These are phyloP conservation scores for Fusarium sp. DNA, from an alignment of 2,329 filamentous ascomycete species.

Conservation along the genomic window DNA sequence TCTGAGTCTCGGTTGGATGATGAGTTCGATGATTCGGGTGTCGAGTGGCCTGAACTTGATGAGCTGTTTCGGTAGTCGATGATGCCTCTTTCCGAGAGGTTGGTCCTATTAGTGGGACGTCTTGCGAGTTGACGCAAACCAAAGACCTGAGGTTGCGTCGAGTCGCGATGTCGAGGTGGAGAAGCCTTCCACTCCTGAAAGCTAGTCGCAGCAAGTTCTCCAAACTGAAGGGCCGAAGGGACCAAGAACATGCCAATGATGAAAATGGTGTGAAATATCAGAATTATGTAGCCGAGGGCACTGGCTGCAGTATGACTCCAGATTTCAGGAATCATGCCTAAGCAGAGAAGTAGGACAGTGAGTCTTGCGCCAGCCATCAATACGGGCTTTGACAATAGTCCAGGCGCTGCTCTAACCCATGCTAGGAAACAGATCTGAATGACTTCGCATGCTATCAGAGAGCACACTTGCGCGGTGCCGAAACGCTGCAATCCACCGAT, in stretches of 20 bases:
- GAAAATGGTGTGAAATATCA: constrained; percentile 73
- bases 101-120: constrained; percentile 40
- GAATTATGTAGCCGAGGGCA: constrained; percentile 76
- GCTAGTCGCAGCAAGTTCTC: not conserved
- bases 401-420: constrained; percentile 72
- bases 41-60: not conserved
- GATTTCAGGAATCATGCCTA: constrained; percentile 69
- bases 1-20: constrained; percentile 17
- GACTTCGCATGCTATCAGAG: constrained; percentile 31
- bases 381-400: constrained; percentile 2
- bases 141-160: constrained; percentile 37
- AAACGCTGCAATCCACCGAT: constrained; percentile 36
- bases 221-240: constrained; percentile 27
- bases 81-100: constrained; percentile 19
- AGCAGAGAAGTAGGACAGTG: constrained; percentile 39
- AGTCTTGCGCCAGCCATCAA: constrained; percentile 19
- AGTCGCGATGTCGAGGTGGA: not conserved
- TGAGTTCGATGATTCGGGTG: not conserved
- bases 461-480: constrained; percentile 26
- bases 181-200: not conserved
- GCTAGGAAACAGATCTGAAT: constrained; percentile 24
- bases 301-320: constrained; percentile 71
- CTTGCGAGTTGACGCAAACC: constrained; percentile 47
- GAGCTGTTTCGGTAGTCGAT: constrained; percentile 14
- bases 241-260: constrained; percentile 36